Evolutionary conservation across 148 eudicot genomes (phyloP).

Genomic region (Heliosperma pusillum): DNA sequence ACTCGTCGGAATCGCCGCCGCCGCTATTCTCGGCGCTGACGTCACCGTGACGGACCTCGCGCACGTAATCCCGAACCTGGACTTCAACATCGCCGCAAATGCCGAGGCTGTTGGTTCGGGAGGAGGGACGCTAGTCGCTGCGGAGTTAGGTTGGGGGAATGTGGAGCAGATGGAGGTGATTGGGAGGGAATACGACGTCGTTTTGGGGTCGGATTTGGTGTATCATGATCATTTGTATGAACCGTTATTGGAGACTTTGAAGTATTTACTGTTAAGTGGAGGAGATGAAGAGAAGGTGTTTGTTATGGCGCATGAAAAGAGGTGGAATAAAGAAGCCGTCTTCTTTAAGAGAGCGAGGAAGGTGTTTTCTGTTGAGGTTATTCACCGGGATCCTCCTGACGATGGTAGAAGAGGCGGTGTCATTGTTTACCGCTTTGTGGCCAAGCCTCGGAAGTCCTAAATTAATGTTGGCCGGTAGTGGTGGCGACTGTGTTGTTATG

Average conservation of each 20-base stretch:
- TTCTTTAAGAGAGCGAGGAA: slow-evolving; percentile 77
- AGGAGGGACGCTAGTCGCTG: slow-evolving; percentile 50
- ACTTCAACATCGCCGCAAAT: slow-evolving; percentile 49
- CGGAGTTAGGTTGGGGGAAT: slow-evolving; percentile 68
- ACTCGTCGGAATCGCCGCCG: slow-evolving; percentile 69
- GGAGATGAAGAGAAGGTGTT: slow-evolving; percentile 39
- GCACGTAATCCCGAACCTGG: slow-evolving; percentile 58
- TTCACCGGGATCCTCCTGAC: slow-evolving; percentile 46
- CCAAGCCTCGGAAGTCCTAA: slow-evolving; percentile 13
- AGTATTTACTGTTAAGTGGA: slow-evolving; percentile 38
- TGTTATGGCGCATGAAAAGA: slow-evolving; percentile 75
- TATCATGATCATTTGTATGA: slow-evolving; percentile 71
- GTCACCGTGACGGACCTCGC: slow-evolving; percentile 76
- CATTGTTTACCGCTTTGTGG: slow-evolving; percentile 50
- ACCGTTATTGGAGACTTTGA: slow-evolving; percentile 58
- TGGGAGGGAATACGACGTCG: slow-evolving; percentile 53
- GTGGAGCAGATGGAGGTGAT: slow-evolving; percentile 49
- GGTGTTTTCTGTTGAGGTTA: slow-evolving; percentile 43
- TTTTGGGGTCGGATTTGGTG: slow-evolving; percentile 77
- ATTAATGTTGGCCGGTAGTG: not conserved
- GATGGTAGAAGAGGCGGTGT: slow-evolving; percentile 63
- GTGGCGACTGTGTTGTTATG: not conserved
- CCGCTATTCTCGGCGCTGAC: slow-evolving; percentile 57
- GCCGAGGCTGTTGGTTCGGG: slow-evolving; percentile 21
- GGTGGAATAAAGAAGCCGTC: slow-evolving; percentile 82